Evolutionary conservation across 1,284 basidiomycete genomes (phyloP), one percentile per base, ranked within the genome.

Genomic region (Papiliotrema nemorosa): DNA sequence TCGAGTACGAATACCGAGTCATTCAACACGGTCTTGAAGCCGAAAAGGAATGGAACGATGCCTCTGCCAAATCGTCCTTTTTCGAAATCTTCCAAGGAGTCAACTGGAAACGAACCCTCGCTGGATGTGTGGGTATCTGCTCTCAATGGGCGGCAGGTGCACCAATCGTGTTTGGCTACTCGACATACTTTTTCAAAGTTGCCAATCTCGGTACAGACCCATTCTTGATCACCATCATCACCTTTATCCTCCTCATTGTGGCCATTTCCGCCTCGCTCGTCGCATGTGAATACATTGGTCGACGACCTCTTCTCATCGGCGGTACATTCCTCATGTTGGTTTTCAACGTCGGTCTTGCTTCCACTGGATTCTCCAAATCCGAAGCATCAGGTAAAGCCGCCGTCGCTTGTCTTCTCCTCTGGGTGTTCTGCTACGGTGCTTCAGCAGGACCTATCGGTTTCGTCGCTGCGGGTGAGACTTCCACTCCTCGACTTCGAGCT

Each of bases 211-310:
- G 29, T 31, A 36, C 49, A 29, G 26, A 49, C 41, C 44, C 53
- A 37, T 44, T 54, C 54, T 43, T 58, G 49, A 16, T 57, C 47
- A 41, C 52, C 43, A 47, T 55, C 20, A 29, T 49, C 24, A 51
- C 25, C 37, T 53, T 24, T 33, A 37, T 49, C 26, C 39, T 26
- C 20, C 7, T 21, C 24, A 41, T 22, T 31, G 39, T 24, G 39
- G 21, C 9, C 10, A n/a, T 37, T 13, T 41, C 21, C 5, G 21
- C 21, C 24, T 26, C 5, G 9, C 18, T 41, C 13, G 24, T 7
- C 20, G 13, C 29, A 6, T 45, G 44, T 22, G 44, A 45, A 26
- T 7, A 14, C 6, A 14, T 45, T 36, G 44, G 44, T 14, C 44
- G 44, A 10, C 10, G 12, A 29, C 18, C 18, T 24, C 27, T 41